A percentile compares a stretch with the other conserved stretches of the same genome.
Evolutionary conservation across 192 early-diverging fungal genomes (phyloP).

Genomic region (Coemansia sp.): DNA sequence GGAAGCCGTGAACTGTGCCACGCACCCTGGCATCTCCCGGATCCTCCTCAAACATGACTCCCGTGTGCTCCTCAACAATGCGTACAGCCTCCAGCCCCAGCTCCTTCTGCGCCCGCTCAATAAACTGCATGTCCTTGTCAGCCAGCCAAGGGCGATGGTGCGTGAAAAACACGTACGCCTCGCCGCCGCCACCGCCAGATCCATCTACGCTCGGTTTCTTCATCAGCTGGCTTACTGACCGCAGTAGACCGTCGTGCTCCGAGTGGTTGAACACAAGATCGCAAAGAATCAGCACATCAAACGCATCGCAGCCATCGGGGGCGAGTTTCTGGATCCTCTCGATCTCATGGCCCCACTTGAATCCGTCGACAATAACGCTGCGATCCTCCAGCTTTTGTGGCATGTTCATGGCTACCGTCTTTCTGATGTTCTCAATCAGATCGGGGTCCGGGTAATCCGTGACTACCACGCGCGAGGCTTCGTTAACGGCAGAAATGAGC

Average conservation of each 20-base stretch:
- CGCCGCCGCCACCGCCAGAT: conserved; percentile 51
- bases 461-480: conserved; percentile 63
- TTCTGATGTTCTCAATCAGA: conserved; percentile 74
- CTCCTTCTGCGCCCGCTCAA: conserved; percentile 68
- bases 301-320: conserved; percentile 25
- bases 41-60: conserved; percentile 89
- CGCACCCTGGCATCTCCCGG: conserved; percentile 75
- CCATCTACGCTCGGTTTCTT: conserved; percentile 29
- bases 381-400: conserved; percentile 55
- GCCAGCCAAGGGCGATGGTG: conserved; percentile 83
- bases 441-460: conserved; percentile 63
- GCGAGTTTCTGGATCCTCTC: conserved; percentile 25
- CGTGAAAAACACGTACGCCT: conserved; percentile 77
- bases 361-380: conserved; percentile 35
- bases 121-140: conserved; percentile 79
- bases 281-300: conserved; percentile 81
- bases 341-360: conserved; percentile 48
- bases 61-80: conserved; percentile 67
- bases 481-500: conserved; percentile 68
- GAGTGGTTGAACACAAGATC: conserved; percentile 91
- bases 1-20: conserved; percentile 80
- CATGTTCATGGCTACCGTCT: conserved; percentile 62
- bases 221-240: conserved; percentile 65
- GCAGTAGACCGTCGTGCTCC: conserved; percentile 75
- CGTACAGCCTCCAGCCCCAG: conserved; percentile 71